Percentiles rank a stretch among this genome's conserved stretches.
phyloP scores from a whole-genome alignment of 2,329 filamentous ascomycete genomes.

The Xylariaceae sp. region DNA sequence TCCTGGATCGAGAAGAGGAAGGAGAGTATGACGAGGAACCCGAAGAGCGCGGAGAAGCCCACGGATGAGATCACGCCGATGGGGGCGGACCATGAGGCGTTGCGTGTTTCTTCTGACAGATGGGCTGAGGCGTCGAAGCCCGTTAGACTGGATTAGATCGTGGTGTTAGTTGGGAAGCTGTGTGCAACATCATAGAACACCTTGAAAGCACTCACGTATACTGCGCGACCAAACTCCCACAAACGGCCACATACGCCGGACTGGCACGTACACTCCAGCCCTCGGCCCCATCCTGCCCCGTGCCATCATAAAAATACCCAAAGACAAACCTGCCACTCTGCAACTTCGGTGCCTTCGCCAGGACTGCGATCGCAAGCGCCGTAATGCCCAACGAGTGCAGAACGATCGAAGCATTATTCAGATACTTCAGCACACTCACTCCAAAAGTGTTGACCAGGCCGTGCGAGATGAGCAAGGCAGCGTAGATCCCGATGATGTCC shows the following conservation, averaged over 20 bases:
- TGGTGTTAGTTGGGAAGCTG: not conserved
- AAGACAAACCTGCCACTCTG: slow-evolving; percentile 55
- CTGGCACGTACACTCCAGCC: slow-evolving; percentile 53
- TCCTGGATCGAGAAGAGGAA: slow-evolving; percentile 58
- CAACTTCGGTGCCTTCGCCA: slow-evolving; percentile 54
- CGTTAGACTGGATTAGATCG: slow-evolving; percentile 30
- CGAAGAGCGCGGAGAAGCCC: slow-evolving; percentile 43
- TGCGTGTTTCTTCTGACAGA: slow-evolving; percentile 53
- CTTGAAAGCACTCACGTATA: slow-evolving; percentile 27
- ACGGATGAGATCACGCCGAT: slow-evolving; percentile 56
- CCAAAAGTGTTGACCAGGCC: slow-evolving; percentile 55
- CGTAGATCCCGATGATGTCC: slow-evolving; percentile 56
- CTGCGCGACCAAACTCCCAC: slow-evolving; percentile 51
- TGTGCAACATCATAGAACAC: not conserved
- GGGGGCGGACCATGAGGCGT: slow-evolving; percentile 53
- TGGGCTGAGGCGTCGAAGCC: slow-evolving; percentile 55
- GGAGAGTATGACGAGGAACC: slow-evolving; percentile 43
- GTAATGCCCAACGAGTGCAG: slow-evolving; percentile 52
- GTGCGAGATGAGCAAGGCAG: slow-evolving; percentile 51
- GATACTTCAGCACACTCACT: slow-evolving; percentile 49
- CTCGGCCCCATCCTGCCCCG: slow-evolving; percentile 37
- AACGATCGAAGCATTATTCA: slow-evolving; percentile 54
- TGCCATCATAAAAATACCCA: slow-evolving; percentile 49
- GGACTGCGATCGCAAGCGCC: slow-evolving; percentile 50
- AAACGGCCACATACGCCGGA: slow-evolving; percentile 51